These are phyloP conservation scores for Phylloporus scabripes DNA, from an alignment of 768 basidiomycete genomes.

Conservation along the genomic window DNA sequence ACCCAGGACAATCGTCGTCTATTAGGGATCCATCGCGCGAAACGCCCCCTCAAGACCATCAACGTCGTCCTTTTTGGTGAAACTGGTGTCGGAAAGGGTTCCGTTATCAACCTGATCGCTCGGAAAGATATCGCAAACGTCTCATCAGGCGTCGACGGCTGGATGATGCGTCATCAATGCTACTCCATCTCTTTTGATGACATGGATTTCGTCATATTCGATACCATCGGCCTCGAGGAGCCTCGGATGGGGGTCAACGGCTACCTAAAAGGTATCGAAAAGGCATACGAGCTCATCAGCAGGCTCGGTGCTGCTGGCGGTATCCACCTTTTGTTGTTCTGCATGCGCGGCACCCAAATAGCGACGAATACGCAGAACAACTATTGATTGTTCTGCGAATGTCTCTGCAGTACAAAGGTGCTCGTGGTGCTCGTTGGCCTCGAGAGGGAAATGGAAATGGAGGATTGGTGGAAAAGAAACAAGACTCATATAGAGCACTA, in stretches of 20 bases:
- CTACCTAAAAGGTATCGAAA: constrained; percentile 26
- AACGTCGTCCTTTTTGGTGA: too few relatives aligned
- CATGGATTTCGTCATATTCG: constrained; percentile 24
- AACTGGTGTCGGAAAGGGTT: too few relatives aligned
- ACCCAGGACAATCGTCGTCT: too few relatives aligned
- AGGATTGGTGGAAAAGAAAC: constrained; percentile 33
- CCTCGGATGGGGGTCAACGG: constrained; percentile 25
- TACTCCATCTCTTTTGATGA: constrained; percentile 25
- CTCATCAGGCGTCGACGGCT: too few relatives aligned
- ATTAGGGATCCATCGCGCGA: too few relatives aligned
- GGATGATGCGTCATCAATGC: not conserved
- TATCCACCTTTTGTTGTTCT: constrained; percentile 39
- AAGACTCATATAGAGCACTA: constrained; percentile 14
- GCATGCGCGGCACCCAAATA: constrained; percentile 37
- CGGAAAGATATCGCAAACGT: too few relatives aligned
- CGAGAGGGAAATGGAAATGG: constrained; percentile 31
- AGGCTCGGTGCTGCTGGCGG: constrained; percentile 29
- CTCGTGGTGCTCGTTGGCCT: constrained; percentile 37
- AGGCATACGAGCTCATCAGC: constrained; percentile 30
- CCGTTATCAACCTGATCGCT: too few relatives aligned
- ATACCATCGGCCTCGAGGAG: constrained; percentile 34
- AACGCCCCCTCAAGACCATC: too few relatives aligned
- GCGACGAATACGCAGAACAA: constrained; percentile 34
- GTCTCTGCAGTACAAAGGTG: constrained; percentile 35
- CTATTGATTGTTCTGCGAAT: constrained; percentile 36